Base-by-base conservation (phyloP, 257 asterid genomes). In the Paulownia fortunei region DNA sequence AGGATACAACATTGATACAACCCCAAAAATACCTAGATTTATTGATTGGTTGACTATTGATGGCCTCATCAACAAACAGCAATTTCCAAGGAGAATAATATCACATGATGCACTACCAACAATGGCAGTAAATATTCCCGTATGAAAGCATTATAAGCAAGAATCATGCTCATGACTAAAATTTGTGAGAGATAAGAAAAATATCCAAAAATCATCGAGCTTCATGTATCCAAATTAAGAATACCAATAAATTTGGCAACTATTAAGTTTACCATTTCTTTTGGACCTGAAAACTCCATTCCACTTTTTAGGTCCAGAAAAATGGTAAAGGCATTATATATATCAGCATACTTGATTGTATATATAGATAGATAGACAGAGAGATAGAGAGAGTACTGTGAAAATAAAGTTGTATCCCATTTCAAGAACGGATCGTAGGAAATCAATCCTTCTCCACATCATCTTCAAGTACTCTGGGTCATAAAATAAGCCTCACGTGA, bases 401-500 rank as follows among this genome's bases (percentile, higher is more conserved):
- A 90, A 90, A 72, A 86, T 88, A 68, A 88, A 90, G 83, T 86
- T 87, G 81, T 82, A 88, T 32, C 93, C 96, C 93, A 90, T 77
- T 79, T 90, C 90, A 39, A 90, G 88, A 78, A 90, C 88, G 61
- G 93, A 84, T 44, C 81, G 83, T 42, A 90, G 87, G 79, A 88
- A 90, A 73, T 88, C 80, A 80, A 90, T 88, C 86, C 96, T 83
- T 72, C 86, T 88, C 96, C 93, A 90, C 93, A 90, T 90, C 96
- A 90, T 88, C 79, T 79, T 83, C 84, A 90, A 78, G 82, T 90
- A 90, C 60, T 81, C 88, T 8, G 89, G 87, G 91, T 87, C 93
- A 88, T 90, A 79, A 88, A 90, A 83, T 88, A 88, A 44, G 96
- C 96, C 88, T 90, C 96, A 2, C 24, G 70, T 9, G 96, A 88